Base-by-base conservation (phyloP, 208 protist species). In the Trypanosoma brucei region DNA sequence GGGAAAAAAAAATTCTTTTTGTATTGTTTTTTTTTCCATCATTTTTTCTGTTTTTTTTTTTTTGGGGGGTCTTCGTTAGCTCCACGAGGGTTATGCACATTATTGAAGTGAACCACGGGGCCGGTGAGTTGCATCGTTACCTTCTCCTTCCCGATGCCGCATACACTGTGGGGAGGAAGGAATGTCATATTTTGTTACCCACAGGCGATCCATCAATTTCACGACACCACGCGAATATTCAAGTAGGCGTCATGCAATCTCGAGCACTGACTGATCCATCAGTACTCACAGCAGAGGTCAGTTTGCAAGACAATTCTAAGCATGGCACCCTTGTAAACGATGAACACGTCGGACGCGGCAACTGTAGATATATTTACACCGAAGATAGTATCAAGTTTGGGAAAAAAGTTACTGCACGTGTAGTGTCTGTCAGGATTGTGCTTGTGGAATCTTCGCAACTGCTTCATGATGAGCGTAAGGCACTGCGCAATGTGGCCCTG, bases 101-200 rank as follows among this genome's bases (percentile, higher is more conserved):
- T 44, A 56, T 91, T 0, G 84, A 91, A 44, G 68, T 91, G 9
- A 87, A 87, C 48, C 70, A 79, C 55, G 84, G 78, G 11, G 68
- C 66, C n/a, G 84, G 78, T 8, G 81, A 86, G 55, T 62, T 91
- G 30, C 74, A 83, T 49, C 84, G 78, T 7, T 77, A 84, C 75
- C 78, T 83, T 39, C 64, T 91, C 3, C 73, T 91, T 7, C 78
- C 80, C 7, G 78, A 65, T 2, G 60, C 78, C 65, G 72, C 68
- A 33, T 91, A 91, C 65, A 84, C 80, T 2, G 74, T 91, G 65
- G 84, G 84, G 1, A 68, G 84, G n/a, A 86, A 87, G 57, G 73
- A 78, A 35, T 91, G 84, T 70, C 77, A 72, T 39, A 55, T 91
- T 30, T 58, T 73, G 4, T 72, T 91, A 2, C 84, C 84, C 2